These are phyloP conservation scores for Candida pseudoglaebosa DNA, from an alignment of 805 yeast species.

Conservation along the genomic window DNA sequence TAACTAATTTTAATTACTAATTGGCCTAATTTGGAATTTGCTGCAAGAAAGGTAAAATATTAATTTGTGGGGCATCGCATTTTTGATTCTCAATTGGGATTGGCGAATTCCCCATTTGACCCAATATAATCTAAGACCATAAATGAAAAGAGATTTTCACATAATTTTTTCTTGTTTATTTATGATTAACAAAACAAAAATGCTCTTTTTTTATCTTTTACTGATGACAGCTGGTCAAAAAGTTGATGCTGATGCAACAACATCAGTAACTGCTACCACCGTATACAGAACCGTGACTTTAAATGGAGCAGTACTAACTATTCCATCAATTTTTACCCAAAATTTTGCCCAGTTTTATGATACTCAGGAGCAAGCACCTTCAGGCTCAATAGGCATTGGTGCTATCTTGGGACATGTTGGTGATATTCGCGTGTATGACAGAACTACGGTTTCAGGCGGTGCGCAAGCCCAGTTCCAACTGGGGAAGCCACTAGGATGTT, in stretches of 20 bases:
- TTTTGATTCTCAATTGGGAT: too few species aligned
- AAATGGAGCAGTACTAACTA: constrained; percentile 24
- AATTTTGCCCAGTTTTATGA: constrained; percentile 21
- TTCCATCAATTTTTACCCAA: constrained; percentile 22
- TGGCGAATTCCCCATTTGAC: too few species aligned
- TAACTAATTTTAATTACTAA: too few species aligned
- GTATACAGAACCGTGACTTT: constrained; percentile 34
- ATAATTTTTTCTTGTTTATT: neutral
- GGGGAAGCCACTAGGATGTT: too few species aligned
- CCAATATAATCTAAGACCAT: too few species aligned
- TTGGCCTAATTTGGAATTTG: too few species aligned
- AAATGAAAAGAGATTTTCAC: too few species aligned
- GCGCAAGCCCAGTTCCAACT: too few species aligned
- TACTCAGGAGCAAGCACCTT: constrained; percentile 14
- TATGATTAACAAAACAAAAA: constrained; percentile 6
- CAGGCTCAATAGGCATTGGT: constrained; percentile 33
- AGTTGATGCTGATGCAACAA: constrained; percentile 12
- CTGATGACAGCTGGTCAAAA: constrained; percentile 5
- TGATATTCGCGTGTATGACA: constrained; percentile 24
- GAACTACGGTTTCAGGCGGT: constrained; percentile 19
- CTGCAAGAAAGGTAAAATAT: too few species aligned
- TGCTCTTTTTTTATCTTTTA: neutral
- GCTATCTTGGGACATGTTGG: constrained; percentile 25
- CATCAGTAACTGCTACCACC: constrained; percentile 21
- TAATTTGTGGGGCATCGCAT: too few species aligned